Percentiles rank a stretch among this genome's conserved stretches.
Evolutionary conservation across 2,329 filamentous ascomycete species (phyloP).

Genomic region (Trichoderma aggressivum): DNA sequence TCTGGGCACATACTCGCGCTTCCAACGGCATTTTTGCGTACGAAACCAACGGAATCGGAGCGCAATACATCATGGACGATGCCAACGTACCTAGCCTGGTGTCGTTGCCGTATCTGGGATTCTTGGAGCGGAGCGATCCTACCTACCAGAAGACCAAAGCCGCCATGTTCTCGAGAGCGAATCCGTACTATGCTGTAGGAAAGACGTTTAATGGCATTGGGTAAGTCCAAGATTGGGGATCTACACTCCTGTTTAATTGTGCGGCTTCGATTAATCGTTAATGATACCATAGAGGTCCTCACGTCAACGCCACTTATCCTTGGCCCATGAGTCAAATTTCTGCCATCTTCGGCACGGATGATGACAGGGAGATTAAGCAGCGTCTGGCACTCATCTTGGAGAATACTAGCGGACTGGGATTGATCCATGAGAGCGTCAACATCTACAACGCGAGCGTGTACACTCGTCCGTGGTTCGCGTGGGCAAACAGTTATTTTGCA

Average conservation of each 20-base stretch:
- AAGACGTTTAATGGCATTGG: slow-evolving; percentile 27
- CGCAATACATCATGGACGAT: slow-evolving; percentile 47
- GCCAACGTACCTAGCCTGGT: slow-evolving; percentile 68
- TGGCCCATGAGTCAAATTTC: slow-evolving; percentile 58
- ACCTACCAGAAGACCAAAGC: slow-evolving; percentile 76
- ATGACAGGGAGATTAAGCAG: slow-evolving; percentile 34
- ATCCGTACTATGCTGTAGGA: slow-evolving; percentile 64
- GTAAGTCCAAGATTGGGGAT: slow-evolving; percentile 20
- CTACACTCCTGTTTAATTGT: no score
- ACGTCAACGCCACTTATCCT: slow-evolving; percentile 58
- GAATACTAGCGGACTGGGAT: slow-evolving; percentile 40
- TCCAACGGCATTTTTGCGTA: slow-evolving; percentile 67
- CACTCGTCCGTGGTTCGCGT: slow-evolving; percentile 46
- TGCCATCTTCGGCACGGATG: slow-evolving; percentile 46
- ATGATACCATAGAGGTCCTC: slow-evolving; percentile 46
- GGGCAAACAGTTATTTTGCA: slow-evolving; percentile 43
- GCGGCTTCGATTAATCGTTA: background rate
- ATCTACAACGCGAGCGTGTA: slow-evolving; percentile 39
- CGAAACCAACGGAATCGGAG: slow-evolving; percentile 73
- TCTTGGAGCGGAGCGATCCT: slow-evolving; percentile 53
- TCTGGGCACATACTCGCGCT: slow-evolving; percentile 46
- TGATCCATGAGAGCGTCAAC: slow-evolving; percentile 49
- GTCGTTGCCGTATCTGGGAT: slow-evolving; percentile 62
- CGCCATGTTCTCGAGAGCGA: slow-evolving; percentile 71
- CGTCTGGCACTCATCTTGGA: slow-evolving; percentile 39